These are phyloP conservation scores for Leccinum uliginosum DNA, from an alignment of 768 basidiomycete species.

Conservation along the genomic window DNA sequence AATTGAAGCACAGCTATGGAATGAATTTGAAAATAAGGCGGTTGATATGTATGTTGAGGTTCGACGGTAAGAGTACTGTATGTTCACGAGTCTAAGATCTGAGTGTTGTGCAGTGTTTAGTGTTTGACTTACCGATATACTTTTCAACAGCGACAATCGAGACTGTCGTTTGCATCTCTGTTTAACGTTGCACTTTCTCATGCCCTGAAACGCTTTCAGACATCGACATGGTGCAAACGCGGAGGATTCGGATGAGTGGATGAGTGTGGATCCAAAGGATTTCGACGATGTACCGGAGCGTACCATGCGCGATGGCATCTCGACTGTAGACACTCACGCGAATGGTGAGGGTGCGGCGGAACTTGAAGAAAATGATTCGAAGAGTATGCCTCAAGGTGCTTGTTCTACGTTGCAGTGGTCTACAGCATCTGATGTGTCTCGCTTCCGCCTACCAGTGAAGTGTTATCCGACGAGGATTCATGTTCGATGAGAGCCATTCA, in stretches of 20 bases:
- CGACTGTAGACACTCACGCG: conserved; percentile 24
- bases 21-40: conserved; percentile 65
- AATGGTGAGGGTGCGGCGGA: too few species aligned
- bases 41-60: conserved; percentile 58
- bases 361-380: too few species aligned
- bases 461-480: conserved; percentile 46
- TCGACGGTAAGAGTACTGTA: conserved; percentile 62
- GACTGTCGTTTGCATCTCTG: conserved; percentile 71
- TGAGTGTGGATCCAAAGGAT: conserved; percentile 68
- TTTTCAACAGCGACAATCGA: conserved; percentile 45
- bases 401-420: neutral
- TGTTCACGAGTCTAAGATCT: conserved; percentile 25
- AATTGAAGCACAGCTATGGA: conserved; percentile 72
- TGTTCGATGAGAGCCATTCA: conserved; percentile 40
- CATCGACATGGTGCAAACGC: conserved; percentile 16
- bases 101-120: neutral
- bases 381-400: conserved; percentile 67
- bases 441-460: conserved; percentile 44
- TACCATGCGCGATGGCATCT: conserved; percentile 23
- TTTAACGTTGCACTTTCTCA: conserved; percentile 61
- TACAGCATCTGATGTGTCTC: neutral
- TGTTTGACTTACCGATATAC: conserved; percentile 2
- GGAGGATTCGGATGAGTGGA: conserved; percentile 82
- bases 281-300: conserved; percentile 70
- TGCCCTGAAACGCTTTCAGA: conserved; percentile 28